These are phyloP conservation scores for Eimeria praecox DNA, from an alignment of 169 alveolate genomes.

Conservation along the genomic window DNA sequence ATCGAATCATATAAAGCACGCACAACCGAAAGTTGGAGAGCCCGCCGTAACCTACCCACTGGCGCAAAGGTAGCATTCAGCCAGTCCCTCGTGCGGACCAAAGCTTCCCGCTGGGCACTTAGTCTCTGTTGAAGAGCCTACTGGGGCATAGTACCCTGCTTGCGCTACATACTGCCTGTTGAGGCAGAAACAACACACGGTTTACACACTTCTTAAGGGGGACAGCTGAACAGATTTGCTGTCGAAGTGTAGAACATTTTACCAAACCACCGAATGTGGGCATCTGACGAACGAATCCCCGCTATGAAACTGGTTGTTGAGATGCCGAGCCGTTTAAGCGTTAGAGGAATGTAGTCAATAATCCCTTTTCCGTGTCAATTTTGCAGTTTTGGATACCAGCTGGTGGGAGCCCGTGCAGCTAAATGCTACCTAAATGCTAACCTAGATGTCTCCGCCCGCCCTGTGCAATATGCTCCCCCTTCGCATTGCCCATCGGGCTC, in stretches of 20 bases:
- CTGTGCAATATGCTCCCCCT: constrained; percentile 68
- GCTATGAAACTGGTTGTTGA: neutral
- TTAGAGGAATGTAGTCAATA: neutral
- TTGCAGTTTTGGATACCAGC: neutral
- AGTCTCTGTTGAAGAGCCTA: neutral
- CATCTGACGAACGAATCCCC: neutral
- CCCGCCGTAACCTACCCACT: constrained; percentile 30
- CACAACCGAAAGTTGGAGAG: neutral
- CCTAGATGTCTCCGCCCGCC: constrained; percentile 39
- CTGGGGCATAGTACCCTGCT: constrained; percentile 66
- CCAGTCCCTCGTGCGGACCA: constrained; percentile 49
- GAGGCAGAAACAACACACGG: neutral
- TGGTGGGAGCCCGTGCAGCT: neutral
- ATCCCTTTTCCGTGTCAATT: neutral
- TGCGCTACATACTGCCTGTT: constrained; percentile 34
- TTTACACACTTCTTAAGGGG: neutral
- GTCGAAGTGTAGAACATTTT: neutral
- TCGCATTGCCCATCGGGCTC: constrained; percentile 73
- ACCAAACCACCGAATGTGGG: neutral
- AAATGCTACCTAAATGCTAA: neutral
- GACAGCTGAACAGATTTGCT: neutral
- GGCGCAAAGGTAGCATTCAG: constrained; percentile 75
- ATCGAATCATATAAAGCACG: neutral
- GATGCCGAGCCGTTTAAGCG: neutral
- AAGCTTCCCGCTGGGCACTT: constrained; percentile 76